These are phyloP conservation scores for Phytophthora aleatoria DNA, from an alignment of 352 stramenopile genomes.

Conservation along the genomic window DNA sequence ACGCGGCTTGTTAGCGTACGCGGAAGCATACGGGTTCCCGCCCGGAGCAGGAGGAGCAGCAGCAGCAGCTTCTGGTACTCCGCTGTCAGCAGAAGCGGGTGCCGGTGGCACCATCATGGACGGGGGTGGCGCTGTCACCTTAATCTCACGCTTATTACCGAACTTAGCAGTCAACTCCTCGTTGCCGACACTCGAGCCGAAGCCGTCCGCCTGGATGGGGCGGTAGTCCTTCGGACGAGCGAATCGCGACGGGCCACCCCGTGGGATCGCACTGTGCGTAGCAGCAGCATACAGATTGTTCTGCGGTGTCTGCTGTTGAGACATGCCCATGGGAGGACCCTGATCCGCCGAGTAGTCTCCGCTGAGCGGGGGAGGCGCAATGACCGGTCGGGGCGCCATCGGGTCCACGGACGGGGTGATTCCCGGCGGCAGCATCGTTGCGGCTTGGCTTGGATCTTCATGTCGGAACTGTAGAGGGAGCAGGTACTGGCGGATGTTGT, in stretches of 20 bases:
- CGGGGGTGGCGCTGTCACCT: conserved; percentile 78
- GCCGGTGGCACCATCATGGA: conserved; percentile 27
- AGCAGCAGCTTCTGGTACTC: conserved; percentile 1
- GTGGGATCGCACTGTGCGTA: conserved; percentile 83
- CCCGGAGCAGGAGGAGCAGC: conserved; percentile 25
- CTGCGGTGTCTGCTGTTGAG: conserved; percentile 41
- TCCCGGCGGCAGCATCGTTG: conserved; percentile 67
- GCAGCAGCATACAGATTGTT: conserved; percentile 77
- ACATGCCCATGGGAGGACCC: conserved; percentile 32
- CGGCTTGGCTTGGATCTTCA: conserved; percentile 72
- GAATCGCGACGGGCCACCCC: conserved; percentile 47
- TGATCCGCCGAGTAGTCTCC: conserved; percentile 52
- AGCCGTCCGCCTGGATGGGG: conserved; percentile 88
- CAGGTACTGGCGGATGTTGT: conserved; percentile 85
- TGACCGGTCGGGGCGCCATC: conserved; percentile 60
- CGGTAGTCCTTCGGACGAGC: conserved; percentile 78
- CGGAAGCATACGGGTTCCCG: conserved; percentile 65
- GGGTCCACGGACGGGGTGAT: conserved; percentile 78
- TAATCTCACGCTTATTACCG: conserved; percentile 85
- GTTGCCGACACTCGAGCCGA: conserved; percentile 90
- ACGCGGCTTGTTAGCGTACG: conserved; percentile 29
- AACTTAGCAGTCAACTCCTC: conserved; percentile 89
- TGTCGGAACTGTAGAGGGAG: conserved; percentile 89
- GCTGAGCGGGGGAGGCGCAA: conserved; percentile 65
- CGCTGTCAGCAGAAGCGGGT: conserved; percentile 10